These are phyloP conservation scores for Stachybotrys echinatus DNA, from an alignment of 2,329 filamentous ascomycete genomes.

Conservation along the genomic window DNA sequence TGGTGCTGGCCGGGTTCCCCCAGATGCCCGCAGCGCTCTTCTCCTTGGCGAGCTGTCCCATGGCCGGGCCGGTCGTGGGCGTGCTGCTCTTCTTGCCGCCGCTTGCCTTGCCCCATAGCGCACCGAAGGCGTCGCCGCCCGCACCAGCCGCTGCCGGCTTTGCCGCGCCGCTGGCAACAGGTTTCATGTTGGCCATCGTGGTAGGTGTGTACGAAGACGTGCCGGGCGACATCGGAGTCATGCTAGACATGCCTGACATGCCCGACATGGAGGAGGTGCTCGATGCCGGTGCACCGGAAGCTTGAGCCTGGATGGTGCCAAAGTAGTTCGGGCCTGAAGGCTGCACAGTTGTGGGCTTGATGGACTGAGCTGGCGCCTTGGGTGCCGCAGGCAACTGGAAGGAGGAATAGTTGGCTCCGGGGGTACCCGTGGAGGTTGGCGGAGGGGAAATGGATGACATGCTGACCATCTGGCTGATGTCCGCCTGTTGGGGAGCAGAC, in stretches of 20 bases:
- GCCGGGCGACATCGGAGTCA: slow-evolving; percentile 8
- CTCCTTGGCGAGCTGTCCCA: slow-evolving; percentile 96
- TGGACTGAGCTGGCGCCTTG: slow-evolving; percentile 33
- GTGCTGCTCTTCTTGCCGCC: slow-evolving; percentile 63
- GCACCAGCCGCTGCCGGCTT: slow-evolving; percentile 50
- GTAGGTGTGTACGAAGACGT: slow-evolving; percentile 27
- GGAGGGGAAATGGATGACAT: slow-evolving; percentile 78
- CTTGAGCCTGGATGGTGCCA: slow-evolving; percentile 62
- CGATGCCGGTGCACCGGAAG: slow-evolving; percentile 21
- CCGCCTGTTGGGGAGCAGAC: slow-evolving; percentile 74
- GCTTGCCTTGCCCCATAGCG: slow-evolving; percentile 74
- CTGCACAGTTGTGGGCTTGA: slow-evolving; percentile 64
- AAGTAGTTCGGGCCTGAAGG: slow-evolving; percentile 89
- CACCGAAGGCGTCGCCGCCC: slow-evolving; percentile 83
- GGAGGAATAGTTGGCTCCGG: slow-evolving; percentile 59
- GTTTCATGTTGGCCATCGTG: slow-evolving; percentile 41
- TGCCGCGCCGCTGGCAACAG: slow-evolving; percentile 37
- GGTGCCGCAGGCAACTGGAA: slow-evolving; percentile 36
- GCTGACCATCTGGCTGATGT: slow-evolving; percentile 72
- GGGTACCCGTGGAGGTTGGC: slow-evolving; percentile 48
- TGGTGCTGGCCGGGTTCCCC: slow-evolving; percentile 60
- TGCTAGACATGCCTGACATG: slow-evolving; percentile 19
- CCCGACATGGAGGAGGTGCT: slow-evolving; percentile 13
- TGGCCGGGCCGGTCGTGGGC: slow-evolving; percentile 62
- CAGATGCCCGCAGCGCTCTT: slow-evolving; percentile 94